These are phyloP conservation scores for Cornus suecica DNA, from an alignment of 148 eudicot species.

Conservation along the genomic window DNA sequence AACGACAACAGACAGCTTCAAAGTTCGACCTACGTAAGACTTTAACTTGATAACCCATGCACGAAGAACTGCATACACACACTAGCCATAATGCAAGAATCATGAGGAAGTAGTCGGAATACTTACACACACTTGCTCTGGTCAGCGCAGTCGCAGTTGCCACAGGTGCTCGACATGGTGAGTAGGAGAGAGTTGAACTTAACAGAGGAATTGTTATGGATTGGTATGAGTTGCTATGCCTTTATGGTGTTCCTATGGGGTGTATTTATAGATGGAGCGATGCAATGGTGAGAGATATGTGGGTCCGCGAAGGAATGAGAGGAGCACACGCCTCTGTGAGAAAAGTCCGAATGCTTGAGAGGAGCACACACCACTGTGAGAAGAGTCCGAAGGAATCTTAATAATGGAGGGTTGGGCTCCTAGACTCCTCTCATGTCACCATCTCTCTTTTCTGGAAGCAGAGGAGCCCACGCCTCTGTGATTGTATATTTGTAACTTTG, in stretches of 20 bases:
- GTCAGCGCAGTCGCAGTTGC: constrained; percentile 53
- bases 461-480: too few relatives aligned
- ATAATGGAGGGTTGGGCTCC: constrained; percentile 16
- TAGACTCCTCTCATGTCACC: constrained; percentile 35
- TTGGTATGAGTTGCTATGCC: constrained; percentile 6
- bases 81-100: not conserved
- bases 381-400: constrained; percentile 23
- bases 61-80: too few relatives aligned
- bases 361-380: constrained; percentile 17
- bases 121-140: constrained; percentile 51
- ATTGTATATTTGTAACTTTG: too few relatives aligned
- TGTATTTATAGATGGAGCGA: constrained; percentile 34
- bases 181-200: not conserved
- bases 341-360: constrained; percentile 15
- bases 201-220: not conserved
- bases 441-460: constrained; percentile 10
- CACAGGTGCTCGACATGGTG: constrained; percentile 47
- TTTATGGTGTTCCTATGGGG: not conserved
- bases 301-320: constrained; percentile 11
- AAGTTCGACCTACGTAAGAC: too few relatives aligned
- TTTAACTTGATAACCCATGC: too few relatives aligned
- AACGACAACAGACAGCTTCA: too few relatives aligned
- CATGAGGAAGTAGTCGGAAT: not conserved
- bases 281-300: not conserved
- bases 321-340: constrained; percentile 19